Conservation (phyloP, 352 stramenopile species). For the Peronospora tabacina region DNA sequence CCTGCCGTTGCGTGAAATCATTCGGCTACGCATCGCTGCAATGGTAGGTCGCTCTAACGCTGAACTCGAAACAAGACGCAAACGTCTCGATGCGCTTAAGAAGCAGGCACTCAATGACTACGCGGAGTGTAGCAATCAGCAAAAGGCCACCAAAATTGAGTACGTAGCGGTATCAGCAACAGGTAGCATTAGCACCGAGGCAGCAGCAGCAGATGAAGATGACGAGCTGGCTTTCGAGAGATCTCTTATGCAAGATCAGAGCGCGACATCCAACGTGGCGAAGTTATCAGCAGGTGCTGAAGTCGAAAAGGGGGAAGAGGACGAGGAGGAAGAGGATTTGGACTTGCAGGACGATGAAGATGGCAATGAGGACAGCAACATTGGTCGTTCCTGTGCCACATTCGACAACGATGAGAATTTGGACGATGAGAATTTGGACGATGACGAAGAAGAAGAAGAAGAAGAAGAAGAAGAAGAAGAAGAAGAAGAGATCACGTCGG, state of each 20-base stretch:
- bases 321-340: conserved; percentile 32
- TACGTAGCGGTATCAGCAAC: conserved; percentile 2
- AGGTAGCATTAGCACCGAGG: conserved; percentile 11
- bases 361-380: conserved; percentile 19
- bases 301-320: conserved; percentile 27
- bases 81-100: conserved; percentile 64
- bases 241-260: conserved; percentile 25
- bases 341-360: conserved; percentile 31
- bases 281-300: conserved; percentile 13
- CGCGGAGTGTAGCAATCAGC: conserved; percentile 27
- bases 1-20: conserved; percentile 63
- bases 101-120: conserved; percentile 62
- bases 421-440: conserved; percentile 23
- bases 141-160: conserved; percentile 14
- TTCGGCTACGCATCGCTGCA: conserved; percentile 61
- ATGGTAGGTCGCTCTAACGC: conserved; percentile 62
- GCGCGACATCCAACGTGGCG: conserved; percentile 7
- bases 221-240: conserved; percentile 38
- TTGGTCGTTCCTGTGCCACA: conserved; percentile 8
- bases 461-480: conserved; percentile 8
- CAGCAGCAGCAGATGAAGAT: conserved; percentile 20
- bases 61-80: conserved; percentile 54
- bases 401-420: conserved; percentile 26
- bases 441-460: conserved; percentile 8
- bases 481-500: background rate